Evolutionary conservation across 495 filamentous ascomycete genomes (phyloP).

Genomic region (Astrocystis sublimbata): DNA sequence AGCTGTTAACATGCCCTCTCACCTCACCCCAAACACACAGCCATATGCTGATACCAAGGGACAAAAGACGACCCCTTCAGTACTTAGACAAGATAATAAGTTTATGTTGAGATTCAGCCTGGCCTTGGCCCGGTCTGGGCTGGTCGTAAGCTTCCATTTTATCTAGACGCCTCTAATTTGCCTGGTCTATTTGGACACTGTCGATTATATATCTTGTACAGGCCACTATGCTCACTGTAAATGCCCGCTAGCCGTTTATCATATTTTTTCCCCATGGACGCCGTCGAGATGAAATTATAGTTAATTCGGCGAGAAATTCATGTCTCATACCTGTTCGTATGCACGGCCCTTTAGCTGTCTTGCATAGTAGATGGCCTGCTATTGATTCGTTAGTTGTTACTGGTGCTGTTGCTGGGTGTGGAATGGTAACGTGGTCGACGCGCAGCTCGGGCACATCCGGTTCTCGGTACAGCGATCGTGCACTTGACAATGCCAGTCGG

Average conservation of each 20-base stretch:
- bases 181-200: conserved; percentile 17
- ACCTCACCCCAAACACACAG: not conserved
- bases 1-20: no score
- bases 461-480: conserved; percentile 29
- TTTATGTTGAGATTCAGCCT: conserved; percentile 9
- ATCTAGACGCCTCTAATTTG: conserved; percentile 9
- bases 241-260: conserved; percentile 17
- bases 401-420: conserved; percentile 57
- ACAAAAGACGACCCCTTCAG: not conserved
- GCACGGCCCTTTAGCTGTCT: not conserved
- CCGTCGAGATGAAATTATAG: conserved; percentile 18
- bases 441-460: conserved; percentile 29
- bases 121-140: no score
- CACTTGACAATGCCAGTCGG: conserved; percentile 34
- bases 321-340: conserved; percentile 13
- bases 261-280: conserved; percentile 13
- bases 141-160: not conserved
- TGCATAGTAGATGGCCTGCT: conserved; percentile 13
- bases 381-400: conserved; percentile 24
- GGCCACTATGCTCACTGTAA: conserved; percentile 19
- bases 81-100: conserved; percentile 57
- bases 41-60: not conserved
- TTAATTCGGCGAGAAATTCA: conserved; percentile 13
- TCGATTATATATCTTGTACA: conserved; percentile 17
- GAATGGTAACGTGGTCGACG: conserved; percentile 25